phyloP scores from a whole-genome alignment of 768 basidiomycete genomes.

The Podaxis rugospora region DNA sequence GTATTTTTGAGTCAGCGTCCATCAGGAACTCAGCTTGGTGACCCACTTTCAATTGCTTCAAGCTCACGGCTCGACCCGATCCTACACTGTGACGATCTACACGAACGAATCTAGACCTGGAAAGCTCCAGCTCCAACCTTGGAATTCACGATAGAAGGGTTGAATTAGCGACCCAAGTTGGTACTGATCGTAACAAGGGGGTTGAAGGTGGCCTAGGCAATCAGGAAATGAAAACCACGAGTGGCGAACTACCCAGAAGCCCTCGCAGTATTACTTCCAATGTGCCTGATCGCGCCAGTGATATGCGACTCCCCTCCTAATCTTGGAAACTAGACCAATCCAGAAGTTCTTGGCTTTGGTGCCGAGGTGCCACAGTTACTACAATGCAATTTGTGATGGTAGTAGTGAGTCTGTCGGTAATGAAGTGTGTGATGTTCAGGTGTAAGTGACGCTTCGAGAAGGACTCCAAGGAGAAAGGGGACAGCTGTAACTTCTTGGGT shows the following conservation, averaged over 20 bases:
- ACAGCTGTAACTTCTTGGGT: not conserved
- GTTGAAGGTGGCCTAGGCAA: not conserved
- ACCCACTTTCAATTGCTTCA: not conserved
- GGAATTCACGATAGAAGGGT: not conserved
- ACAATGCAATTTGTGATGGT: not conserved
- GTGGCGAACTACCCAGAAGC: not conserved
- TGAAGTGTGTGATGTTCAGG: not conserved
- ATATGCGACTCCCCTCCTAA: not conserved
- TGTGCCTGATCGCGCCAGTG: not conserved
- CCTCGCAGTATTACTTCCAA: not conserved
- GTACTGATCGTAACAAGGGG: not conserved
- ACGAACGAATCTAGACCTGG: slow-evolving; percentile 1
- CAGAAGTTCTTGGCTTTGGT: not conserved
- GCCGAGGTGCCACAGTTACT: not conserved
- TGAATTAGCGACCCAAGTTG: not conserved
- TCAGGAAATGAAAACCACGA: not conserved
- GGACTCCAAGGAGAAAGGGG: not conserved
- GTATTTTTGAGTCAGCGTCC: too few relatives aligned
- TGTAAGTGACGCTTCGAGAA: not conserved
- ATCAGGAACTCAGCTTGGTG: not conserved
- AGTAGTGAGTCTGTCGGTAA: not conserved
- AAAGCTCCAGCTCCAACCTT: too few relatives aligned
- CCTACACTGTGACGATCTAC: not conserved
- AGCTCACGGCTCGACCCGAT: not conserved
- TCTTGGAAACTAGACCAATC: not conserved